phyloP scores from a whole-genome alignment of 208 protist species.

The Leptomonas pyrrhocoris region DNA sequence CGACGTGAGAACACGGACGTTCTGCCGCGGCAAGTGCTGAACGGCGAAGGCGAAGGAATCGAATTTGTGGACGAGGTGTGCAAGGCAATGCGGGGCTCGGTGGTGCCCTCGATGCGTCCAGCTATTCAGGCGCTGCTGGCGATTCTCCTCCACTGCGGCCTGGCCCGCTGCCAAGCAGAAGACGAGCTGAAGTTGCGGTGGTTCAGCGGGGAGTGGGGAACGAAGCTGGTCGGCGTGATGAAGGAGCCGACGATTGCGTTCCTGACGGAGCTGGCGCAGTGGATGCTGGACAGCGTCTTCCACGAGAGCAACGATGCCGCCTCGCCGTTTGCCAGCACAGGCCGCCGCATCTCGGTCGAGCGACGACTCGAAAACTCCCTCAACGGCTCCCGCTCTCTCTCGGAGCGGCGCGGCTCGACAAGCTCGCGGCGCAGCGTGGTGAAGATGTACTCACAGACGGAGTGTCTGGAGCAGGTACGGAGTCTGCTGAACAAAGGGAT shows the following conservation, averaged over 20 bases:
- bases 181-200: constrained; percentile 86
- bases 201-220: constrained; percentile 90
- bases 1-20: constrained; percentile 23
- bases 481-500: constrained; percentile 63
- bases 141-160: constrained; percentile 80
- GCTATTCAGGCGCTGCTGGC: constrained; percentile 82
- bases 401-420: constrained; percentile 59
- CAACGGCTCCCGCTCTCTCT: constrained; percentile 56
- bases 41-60: constrained; percentile 57
- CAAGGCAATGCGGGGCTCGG: constrained; percentile 69
- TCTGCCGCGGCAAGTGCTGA: constrained; percentile 65
- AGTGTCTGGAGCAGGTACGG: constrained; percentile 82
- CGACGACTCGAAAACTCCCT: constrained; percentile 47
- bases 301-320: constrained; percentile 36
- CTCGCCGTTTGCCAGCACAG: constrained; percentile 21
- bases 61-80: constrained; percentile 70
- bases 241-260: constrained; percentile 61
- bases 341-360: constrained; percentile 38
- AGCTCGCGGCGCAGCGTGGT: constrained; percentile 69
- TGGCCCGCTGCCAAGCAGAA: constrained; percentile 61
- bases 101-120: constrained; percentile 80
- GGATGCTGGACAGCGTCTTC: constrained; percentile 66
- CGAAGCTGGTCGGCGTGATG: constrained; percentile 66
- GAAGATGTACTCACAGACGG: constrained; percentile 49
- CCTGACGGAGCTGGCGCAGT: constrained; percentile 66